Base-by-base conservation (phyloP, 331 rosid species). In the Pyracantha coccinea region DNA sequence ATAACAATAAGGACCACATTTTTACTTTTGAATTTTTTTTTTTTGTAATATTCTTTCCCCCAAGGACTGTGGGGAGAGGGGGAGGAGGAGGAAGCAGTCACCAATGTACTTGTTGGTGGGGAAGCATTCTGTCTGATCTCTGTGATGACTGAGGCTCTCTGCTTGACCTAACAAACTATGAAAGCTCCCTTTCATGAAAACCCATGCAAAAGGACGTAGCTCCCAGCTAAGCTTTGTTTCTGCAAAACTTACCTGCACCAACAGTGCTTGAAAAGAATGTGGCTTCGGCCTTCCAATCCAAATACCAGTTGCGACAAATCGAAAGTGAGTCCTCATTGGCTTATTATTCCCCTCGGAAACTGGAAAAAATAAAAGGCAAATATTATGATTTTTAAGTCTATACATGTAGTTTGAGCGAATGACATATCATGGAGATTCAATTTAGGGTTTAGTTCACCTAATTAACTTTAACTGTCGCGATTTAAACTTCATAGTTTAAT, bases 271-370 rank as follows among this genome's bases (percentile, higher is more conserved):
- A 69, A 52, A 54, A 35, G 24, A 72, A 58, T 15, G 55, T 33
- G 65, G 12, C 57, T 57, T 32, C 38, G 60, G 57, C 25, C 67
- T 72, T 38, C 54, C 67, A 17, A 41, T 41, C 47, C 47, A 41
- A 11, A 11, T 62, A 6, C 21, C 57, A 6, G 60, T 45, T 68
- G 54, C 33, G 71, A 73, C 75, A 68, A 38, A 61, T 79, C 83
- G 47, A 74, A 79, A 68, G 71, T 71, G 60, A 74, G 25, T 68
- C 71, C 33, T 60, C 58, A 47, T 60, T 79, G 72, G 54, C 75
- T 50, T 29, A 73, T 73, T 29, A 13, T 66, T 50, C 28, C n/a
- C 27, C 58, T 62, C 45, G 58, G 68, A 17, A 71, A 31, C 33
- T 54, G 8, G 6, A 41, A 41, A 38, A 41, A 41, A 41, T 41